Conservation (phyloP, 1,284 basidiomycete species). For the Microbotryum scabiosae region DNA sequence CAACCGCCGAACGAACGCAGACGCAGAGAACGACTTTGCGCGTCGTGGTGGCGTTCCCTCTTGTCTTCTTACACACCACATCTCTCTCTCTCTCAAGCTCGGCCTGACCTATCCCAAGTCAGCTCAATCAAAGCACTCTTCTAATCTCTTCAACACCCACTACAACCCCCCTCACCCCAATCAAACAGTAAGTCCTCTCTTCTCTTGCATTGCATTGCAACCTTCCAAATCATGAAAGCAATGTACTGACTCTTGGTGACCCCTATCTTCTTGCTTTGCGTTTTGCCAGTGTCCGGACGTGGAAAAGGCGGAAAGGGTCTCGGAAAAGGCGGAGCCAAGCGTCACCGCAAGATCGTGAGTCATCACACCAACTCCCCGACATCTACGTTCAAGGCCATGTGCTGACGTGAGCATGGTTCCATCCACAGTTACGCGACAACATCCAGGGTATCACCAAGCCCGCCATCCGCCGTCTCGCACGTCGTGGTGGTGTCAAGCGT, state of each 20-base stretch:
- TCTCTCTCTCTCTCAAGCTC: too few species aligned
- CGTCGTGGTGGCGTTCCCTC: too few species aligned
- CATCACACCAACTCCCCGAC: too few species aligned
- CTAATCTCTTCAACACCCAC: neutral
- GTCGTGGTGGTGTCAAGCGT: conserved; percentile 92
- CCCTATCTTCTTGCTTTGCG: too few species aligned
- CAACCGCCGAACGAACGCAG: too few species aligned
- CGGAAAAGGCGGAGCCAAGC: conserved; percentile 66
- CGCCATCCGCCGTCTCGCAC: conserved; percentile 85
- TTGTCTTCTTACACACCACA: too few species aligned
- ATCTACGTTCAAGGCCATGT: too few species aligned
- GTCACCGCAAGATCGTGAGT: conserved; percentile 29
- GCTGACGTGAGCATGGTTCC: too few species aligned
- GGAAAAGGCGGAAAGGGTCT: conserved; percentile 61
- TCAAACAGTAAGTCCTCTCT: too few species aligned
- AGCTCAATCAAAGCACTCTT: neutral
- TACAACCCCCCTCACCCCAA: too few species aligned
- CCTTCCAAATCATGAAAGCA: neutral
- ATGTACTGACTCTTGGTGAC: too few species aligned
- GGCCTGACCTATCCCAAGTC: neutral
- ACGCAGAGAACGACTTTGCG: too few species aligned
- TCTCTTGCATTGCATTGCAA: neutral
- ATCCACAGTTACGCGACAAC: conserved; percentile 51
- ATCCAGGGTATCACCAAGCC: conserved; percentile 83
- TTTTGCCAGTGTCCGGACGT: conserved; percentile 14